Percentiles rank a stretch among this genome's conserved stretches.
These are phyloP conservation scores for Flaveria trinervia DNA, from an alignment of 129 eudicot genomes.

Conservation along the genomic window DNA sequence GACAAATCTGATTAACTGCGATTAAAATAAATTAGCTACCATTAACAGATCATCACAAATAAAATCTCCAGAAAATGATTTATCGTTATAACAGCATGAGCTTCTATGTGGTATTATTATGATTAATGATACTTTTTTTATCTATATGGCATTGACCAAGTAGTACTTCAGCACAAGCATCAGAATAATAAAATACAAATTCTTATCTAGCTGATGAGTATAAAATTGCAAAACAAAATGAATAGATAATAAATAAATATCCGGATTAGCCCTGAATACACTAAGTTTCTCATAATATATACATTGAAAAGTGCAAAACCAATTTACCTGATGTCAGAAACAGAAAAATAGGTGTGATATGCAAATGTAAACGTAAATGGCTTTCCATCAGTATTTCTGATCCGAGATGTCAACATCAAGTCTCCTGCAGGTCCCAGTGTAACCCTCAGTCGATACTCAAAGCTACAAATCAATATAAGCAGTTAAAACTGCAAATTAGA, in stretches of 20 bases:
- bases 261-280: conserved; percentile 4
- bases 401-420: conserved; percentile 82
- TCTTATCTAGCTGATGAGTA: not conserved
- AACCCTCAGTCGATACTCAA: conserved; percentile 83
- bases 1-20: not conserved
- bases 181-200: not conserved
- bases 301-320: conserved; percentile 4
- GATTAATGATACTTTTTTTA: not conserved
- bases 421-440: conserved; percentile 87
- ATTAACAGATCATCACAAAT: conserved; percentile 16
- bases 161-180: not conserved
- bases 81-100: conserved; percentile 5
- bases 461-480: conserved; percentile 44
- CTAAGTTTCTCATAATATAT: not conserved
- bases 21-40: conserved; percentile 5
- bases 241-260: not conserved
- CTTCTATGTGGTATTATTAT: conserved; percentile 7
- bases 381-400: conserved; percentile 78
- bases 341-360: conserved; percentile 84
- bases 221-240: not conserved
- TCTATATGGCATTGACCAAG: conserved; percentile 7
- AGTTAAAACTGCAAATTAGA: conserved; percentile 6
- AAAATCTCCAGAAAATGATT: conserved; percentile 4
- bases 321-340: conserved; percentile 88
- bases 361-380: conserved; percentile 87